Evolutionary conservation across 169 alveolate species (phyloP).

Genomic region (Eimeria necatrix): DNA sequence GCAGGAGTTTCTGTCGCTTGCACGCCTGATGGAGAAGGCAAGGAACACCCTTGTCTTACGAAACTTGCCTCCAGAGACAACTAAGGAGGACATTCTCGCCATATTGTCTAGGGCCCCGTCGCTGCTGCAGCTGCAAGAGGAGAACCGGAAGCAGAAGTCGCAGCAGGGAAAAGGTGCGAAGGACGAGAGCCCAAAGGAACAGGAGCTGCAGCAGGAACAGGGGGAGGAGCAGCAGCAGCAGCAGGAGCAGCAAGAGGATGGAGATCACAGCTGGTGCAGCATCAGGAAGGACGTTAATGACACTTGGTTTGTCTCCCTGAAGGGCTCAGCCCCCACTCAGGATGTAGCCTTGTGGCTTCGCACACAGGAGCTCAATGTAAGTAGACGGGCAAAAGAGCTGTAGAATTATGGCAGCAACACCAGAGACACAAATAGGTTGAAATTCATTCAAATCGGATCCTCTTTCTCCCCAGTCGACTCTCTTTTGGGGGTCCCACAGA

Average conservation of each 20-base stretch:
- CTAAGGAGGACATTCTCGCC: background rate
- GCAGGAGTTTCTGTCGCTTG: constrained; percentile 1
- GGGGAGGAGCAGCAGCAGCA: background rate
- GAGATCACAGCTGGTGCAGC: background rate
- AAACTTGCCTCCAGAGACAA: constrained; percentile 8
- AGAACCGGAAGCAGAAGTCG: background rate
- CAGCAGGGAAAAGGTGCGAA: background rate
- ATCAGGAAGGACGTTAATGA: constrained; percentile 39
- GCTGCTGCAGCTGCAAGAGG: constrained; percentile 1
- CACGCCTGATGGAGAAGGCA: background rate
- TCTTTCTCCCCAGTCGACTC: no score
- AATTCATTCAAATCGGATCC: background rate
- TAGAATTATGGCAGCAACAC: background rate
- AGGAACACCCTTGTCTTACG: constrained; percentile 52
- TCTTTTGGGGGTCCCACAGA: background rate
- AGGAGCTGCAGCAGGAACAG: background rate
- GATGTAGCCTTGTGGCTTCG: constrained; percentile 71
- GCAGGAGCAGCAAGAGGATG: background rate
- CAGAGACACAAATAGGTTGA: background rate
- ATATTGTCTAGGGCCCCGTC: background rate
- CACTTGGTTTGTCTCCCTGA: constrained; percentile 68
- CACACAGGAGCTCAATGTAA: constrained; percentile 27
- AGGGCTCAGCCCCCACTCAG: constrained; percentile 20
- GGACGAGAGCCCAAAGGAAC: background rate
- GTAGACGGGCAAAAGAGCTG: background rate